Evolutionary conservation across 305 asterid genomes (phyloP).

Genomic region (Caryopteris hybrid): DNA sequence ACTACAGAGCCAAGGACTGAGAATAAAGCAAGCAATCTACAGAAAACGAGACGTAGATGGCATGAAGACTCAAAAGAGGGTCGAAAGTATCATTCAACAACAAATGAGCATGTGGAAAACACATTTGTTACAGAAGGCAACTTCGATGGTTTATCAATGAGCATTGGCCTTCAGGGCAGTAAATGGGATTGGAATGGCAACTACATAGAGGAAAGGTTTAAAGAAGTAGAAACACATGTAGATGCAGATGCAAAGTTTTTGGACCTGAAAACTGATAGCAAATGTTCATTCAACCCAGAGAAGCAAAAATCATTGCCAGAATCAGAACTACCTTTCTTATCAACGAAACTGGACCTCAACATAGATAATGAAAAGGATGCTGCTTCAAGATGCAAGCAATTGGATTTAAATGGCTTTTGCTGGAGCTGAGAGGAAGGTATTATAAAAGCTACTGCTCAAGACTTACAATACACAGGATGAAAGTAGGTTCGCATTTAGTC

Average conservation of each 20-base stretch:
- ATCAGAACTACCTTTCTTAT: constrained; percentile 39
- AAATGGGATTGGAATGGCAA: constrained; percentile 34
- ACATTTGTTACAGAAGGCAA: constrained; percentile 29
- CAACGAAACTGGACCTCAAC: constrained; percentile 74
- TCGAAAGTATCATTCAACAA: constrained; percentile 25
- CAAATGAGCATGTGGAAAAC: constrained; percentile 39
- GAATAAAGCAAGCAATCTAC: constrained; percentile 31
- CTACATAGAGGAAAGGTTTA: constrained; percentile 34
- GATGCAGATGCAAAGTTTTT: no score
- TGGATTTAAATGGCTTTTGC: constrained; percentile 72
- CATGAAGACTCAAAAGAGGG: constrained; percentile 43
- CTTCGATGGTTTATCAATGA: constrained; percentile 52
- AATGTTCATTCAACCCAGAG: constrained; percentile 31
- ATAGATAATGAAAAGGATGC: constrained; percentile 44
- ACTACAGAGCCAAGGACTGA: constrained; percentile 30
- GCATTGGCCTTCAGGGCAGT: constrained; percentile 56
- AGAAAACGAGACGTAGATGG: constrained; percentile 46
- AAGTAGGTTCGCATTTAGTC: background rate
- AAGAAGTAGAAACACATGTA: constrained; percentile 36
- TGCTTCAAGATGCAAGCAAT: constrained; percentile 65
- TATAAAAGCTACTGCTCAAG: constrained; percentile 15
- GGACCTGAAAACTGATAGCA: constrained; percentile 16
- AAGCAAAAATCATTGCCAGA: constrained; percentile 40
- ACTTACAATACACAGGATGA: background rate
- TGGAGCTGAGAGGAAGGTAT: constrained; percentile 44